Conservation (phyloP, 192 early-diverging fungal genomes). For the Backusella circina region DNA sequence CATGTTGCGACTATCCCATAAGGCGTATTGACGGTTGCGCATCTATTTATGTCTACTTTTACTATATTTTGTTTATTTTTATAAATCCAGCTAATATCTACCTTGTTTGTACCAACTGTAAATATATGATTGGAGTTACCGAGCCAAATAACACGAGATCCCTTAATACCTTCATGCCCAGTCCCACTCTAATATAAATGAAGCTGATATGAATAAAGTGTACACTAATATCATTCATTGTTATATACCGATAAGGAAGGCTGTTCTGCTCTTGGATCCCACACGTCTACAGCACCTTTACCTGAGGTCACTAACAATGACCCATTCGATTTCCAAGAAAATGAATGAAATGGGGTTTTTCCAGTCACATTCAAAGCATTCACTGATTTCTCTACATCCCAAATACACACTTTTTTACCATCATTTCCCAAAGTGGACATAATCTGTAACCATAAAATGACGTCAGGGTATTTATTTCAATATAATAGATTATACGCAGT, state of each 20-base stretch:
- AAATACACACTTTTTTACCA: constrained; percentile 41
- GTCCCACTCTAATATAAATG: constrained; percentile 26
- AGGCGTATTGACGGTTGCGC: constrained; percentile 61
- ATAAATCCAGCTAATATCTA: neutral
- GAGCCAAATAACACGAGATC: constrained; percentile 65
- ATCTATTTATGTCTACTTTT: constrained; percentile 25
- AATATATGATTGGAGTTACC: constrained; percentile 61
- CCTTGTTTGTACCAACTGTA: constrained; percentile 71
- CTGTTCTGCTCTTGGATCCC: constrained; percentile 51
- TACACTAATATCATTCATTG: neutral
- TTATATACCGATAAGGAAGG: constrained; percentile 21
- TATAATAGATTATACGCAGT: neutral
- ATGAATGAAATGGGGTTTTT: constrained; percentile 36
- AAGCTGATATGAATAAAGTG: neutral
- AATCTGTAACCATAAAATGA: constrained; percentile 27
- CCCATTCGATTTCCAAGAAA: constrained; percentile 64
- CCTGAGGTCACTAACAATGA: constrained; percentile 42
- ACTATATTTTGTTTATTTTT: neutral
- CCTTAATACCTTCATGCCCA: constrained; percentile 62
- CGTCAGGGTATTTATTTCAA: neutral
- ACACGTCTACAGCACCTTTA: constrained; percentile 60
- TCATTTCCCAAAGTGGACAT: constrained; percentile 41
- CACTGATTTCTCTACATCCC: constrained; percentile 38
- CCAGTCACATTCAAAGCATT: constrained; percentile 23
- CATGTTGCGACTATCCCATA: constrained; percentile 76